Evolutionary conservation across 495 filamentous ascomycete genomes (phyloP).

Genomic region (Hyphodiscus hymeniophilus): DNA sequence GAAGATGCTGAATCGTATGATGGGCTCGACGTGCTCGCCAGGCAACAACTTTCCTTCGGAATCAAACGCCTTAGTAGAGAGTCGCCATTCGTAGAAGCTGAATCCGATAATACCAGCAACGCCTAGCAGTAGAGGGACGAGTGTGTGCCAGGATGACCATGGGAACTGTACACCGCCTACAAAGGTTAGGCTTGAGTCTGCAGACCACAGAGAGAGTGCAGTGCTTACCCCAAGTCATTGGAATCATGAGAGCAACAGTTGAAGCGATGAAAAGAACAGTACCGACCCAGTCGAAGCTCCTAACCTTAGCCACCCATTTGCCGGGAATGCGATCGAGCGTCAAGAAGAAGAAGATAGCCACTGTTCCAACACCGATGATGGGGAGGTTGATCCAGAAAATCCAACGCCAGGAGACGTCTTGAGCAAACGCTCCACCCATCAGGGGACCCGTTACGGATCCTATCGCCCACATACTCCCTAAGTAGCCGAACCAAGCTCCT

Average conservation of each 20-base stretch:
- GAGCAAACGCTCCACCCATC: constrained; percentile 58
- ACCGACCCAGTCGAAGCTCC: constrained; percentile 53
- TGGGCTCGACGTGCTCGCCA: constrained; percentile 25
- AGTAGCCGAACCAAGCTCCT: constrained; percentile 30
- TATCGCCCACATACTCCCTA: constrained; percentile 50
- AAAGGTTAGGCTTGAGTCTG: background rate
- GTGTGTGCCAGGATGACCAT: constrained; percentile 45
- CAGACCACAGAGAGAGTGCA: background rate
- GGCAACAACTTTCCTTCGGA: constrained; percentile 10
- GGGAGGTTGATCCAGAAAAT: constrained; percentile 41
- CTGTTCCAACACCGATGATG: constrained; percentile 30
- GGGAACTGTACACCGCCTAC: constrained; percentile 44
- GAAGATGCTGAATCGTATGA: constrained; percentile 40
- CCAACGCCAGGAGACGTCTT: constrained; percentile 55
- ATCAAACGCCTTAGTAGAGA: constrained; percentile 25
- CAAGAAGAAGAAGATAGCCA: constrained; percentile 32
- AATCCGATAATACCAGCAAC: constrained; percentile 31
- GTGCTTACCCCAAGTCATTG: constrained; percentile 30
- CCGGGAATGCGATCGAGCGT: constrained; percentile 25
- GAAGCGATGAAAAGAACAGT: constrained; percentile 43
- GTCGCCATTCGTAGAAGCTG: constrained; percentile 39
- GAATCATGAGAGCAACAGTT: constrained; percentile 39
- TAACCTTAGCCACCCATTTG: constrained; percentile 34
- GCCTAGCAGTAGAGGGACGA: constrained; percentile 50
- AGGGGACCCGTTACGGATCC: constrained; percentile 62